Evolutionary conservation across 2,329 filamentous ascomycete species (phyloP).

Genomic region (Cladosporium sp.): DNA sequence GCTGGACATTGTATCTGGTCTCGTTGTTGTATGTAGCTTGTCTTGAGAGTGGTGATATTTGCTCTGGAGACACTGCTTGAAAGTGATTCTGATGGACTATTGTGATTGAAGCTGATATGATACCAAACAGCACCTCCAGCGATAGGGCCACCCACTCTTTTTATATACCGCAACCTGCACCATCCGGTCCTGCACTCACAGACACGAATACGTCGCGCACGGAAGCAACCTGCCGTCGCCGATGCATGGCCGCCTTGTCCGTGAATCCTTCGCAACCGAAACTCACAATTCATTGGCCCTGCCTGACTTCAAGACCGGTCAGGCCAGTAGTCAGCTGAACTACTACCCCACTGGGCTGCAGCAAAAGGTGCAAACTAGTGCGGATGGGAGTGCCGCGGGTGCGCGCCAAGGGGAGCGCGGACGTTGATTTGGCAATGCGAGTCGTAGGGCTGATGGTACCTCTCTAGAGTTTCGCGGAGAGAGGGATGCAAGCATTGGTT

Average conservation of each 20-base stretch:
- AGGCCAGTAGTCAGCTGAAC: constrained; percentile 11
- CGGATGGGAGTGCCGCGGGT: background rate
- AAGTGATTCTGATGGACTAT: background rate
- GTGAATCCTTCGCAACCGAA: background rate
- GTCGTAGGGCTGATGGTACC: constrained; percentile 2
- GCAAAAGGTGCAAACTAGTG: background rate
- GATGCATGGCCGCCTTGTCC: constrained; percentile 10
- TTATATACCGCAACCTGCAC: background rate
- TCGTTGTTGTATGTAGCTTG: background rate
- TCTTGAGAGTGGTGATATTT: background rate
- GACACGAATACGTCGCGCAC: background rate
- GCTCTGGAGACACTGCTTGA: background rate
- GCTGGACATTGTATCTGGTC: background rate
- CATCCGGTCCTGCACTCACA: background rate
- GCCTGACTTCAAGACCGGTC: constrained; percentile 2
- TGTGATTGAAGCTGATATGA: background rate
- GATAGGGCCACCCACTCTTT: background rate
- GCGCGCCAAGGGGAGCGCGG: constrained; percentile 6
- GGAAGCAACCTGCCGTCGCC: constrained; percentile 11
- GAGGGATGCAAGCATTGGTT: too few species aligned
- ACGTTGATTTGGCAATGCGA: constrained; percentile 11
- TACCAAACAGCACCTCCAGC: too few species aligned
- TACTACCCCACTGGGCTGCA: constrained; percentile 10
- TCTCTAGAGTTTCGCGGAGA: too few species aligned
- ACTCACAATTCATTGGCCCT: background rate